Evolutionary conservation across 164 flowering plant species (phyloP).

Genomic region (Tetrastigma voinierianum): DNA sequence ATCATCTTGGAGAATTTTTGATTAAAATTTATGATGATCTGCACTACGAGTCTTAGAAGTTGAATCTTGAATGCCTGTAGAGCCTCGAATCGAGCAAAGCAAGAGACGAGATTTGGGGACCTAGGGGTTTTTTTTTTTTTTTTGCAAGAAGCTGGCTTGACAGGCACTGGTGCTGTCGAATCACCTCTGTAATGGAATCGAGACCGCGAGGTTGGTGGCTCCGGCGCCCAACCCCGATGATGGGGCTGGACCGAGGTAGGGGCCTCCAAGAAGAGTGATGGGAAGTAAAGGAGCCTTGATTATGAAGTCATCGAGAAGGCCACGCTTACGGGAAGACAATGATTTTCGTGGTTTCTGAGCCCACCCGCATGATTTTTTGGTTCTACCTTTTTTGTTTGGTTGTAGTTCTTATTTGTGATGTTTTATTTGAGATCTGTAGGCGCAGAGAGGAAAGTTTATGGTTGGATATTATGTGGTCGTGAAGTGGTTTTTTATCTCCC

Average conservation of each 20-base stretch:
- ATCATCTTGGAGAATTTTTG: no score
- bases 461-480: conserved; percentile 62
- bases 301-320: conserved; percentile 95
- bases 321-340: conserved; percentile 84
- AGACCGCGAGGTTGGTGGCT: conserved; percentile 69
- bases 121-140: neutral
- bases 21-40: no score
- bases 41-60: no score
- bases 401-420: neutral
- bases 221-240: conserved; percentile 72
- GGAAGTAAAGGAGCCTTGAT: conserved; percentile 78
- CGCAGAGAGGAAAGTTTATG: conserved; percentile 68
- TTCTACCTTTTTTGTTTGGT: neutral
- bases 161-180: conserved; percentile 64
- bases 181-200: conserved; percentile 76
- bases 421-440: conserved; percentile 38
- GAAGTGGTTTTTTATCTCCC: conserved; percentile 82
- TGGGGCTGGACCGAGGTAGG: conserved; percentile 41
- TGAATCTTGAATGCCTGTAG: no score
- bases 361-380: no score
- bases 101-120: neutral
- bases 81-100: no score
- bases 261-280: conserved; percentile 28
- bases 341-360: conserved; percentile 3
- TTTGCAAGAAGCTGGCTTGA: no score